Conservation (phyloP, 768 basidiomycete species). For the Phlebiopsis flavidoalba region DNA sequence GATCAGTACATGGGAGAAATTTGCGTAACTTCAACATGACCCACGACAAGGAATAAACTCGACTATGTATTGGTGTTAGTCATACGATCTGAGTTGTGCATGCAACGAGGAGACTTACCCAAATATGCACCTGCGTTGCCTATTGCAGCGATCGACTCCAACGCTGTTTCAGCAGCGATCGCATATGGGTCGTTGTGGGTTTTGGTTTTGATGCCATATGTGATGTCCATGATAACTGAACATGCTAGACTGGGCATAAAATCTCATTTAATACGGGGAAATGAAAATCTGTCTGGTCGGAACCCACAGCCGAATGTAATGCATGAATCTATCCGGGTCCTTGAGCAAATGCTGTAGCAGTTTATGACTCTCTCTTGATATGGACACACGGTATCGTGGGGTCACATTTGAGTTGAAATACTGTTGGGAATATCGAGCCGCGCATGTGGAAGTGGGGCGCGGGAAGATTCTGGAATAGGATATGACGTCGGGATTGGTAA, state of each 20-base stretch:
- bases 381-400: conserved; percentile 14
- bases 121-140: conserved; percentile 10
- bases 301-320: not conserved
- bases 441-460: no score
- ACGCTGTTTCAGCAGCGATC: conserved; percentile 7
- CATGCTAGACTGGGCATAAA: conserved; percentile 6
- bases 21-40: no score
- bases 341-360: conserved; percentile 22
- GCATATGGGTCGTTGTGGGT: conserved; percentile 13
- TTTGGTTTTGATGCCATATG: conserved; percentile 14
- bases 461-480: no score
- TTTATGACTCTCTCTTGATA: conserved; percentile 22
- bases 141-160: not conserved
- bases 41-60: no score
- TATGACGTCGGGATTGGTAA: no score
- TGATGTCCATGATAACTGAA: conserved; percentile 10
- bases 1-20: no score
- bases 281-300: no score
- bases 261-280: no score
- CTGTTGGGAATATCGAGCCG: no score
- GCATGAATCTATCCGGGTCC: conserved; percentile 21
- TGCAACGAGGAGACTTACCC: not conserved
- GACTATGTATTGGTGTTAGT: no score
- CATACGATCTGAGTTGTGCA: no score
- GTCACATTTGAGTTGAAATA: conserved; percentile 5